Base-by-base conservation (phyloP, 2,329 filamentous ascomycete species). In the Colletotrichum sp. region DNA sequence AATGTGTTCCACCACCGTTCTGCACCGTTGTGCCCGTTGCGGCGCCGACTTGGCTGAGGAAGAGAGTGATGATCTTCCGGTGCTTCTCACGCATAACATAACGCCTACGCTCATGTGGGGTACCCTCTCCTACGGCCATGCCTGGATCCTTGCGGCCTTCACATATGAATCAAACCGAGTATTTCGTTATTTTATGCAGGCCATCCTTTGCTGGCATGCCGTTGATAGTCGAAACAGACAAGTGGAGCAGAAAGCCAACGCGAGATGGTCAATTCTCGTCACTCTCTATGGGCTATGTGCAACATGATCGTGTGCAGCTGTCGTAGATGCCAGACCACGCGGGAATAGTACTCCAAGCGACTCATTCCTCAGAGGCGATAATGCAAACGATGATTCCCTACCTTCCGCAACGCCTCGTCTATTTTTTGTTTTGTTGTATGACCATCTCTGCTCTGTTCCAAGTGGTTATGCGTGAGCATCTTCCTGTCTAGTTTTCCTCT, bases 401-500 rank as follows among this genome's bases (percentile, higher is more conserved):
- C 32, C 59, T 26, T 28, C 18, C 67, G 39, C 36, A 75, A 71
- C 68, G 72, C 67, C 72, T 71, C 60, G 34, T 24, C 67, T 66
- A 26, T 24, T 65, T 65, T 71, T 65, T 66, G 13, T 21, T 74
- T 32, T 65, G 26, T 65, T 64, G 39, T 57, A 21, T 75, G 21
- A 18, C 36, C 28, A 36, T 13, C 21, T 28, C 49, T 34, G 49
- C n/a, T 21, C 12, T 21, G 49, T 28, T 70, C 32, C 32, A 26
- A 34, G 36, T 34, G 30, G 18, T n/a, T 30, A 7, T 65, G 60
- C 49, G 68, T 39, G 49, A 71, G 49, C 60, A 71, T 49, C 28
- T 52, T 34, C n/a, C 16, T 62, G 5, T 67, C 62, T 67, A 71
- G 69, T 75, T 67, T 69, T 75, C 72, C 39, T 73, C 73, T 8